Base-by-base conservation (phyloP, 139 green algal genomes). In the Chlamydomonas sp. region DNA sequence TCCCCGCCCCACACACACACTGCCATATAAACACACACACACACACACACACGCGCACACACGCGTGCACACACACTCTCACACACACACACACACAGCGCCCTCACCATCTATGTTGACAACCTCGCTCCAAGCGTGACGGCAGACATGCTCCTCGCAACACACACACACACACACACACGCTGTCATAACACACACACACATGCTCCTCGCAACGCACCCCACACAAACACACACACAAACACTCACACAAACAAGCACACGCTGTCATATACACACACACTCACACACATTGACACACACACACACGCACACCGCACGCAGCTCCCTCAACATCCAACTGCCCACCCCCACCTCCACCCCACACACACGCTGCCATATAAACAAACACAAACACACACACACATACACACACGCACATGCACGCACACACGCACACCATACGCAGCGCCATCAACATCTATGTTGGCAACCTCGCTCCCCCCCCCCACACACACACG, bases 41-140 rank as follows among this genome's bases (percentile, higher is more conserved):
- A n/a, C n/a, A n/a, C n/a, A n/a, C n/a, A n/a, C n/a, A n/a, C n/a
- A n/a, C n/a, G n/a, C n/a, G n/a, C n/a, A n/a, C n/a, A n/a, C n/a
- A 63, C 54, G 29, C n/a, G 29, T 24, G 29, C n/a, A 63, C 54
- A 63, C n/a, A 63, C 54, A 63, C n/a, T 34, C 20, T 16, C n/a
- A 63, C 54, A 63, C n/a, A 35, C n/a, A n/a, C n/a, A n/a, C n/a
- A n/a, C 10, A n/a, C n/a, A n/a, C n/a, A n/a, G n/a, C n/a, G n/a
- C n/a, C n/a, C 58, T 24, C 4, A 31, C 3, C 13, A 30, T 6
- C 3, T 31, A 38, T 10, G 58, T 65, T 37, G 16, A 8, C 58
- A 65, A 65, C 29, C 58, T 29, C 29, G 58, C 29, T n/a, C n/a
- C 31, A 29, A 10, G 58, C 13, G 58, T 29, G 10, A 30, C 13